Base-by-base conservation (phyloP, 768 basidiomycete species). In the Tephrocybe sp. region DNA sequence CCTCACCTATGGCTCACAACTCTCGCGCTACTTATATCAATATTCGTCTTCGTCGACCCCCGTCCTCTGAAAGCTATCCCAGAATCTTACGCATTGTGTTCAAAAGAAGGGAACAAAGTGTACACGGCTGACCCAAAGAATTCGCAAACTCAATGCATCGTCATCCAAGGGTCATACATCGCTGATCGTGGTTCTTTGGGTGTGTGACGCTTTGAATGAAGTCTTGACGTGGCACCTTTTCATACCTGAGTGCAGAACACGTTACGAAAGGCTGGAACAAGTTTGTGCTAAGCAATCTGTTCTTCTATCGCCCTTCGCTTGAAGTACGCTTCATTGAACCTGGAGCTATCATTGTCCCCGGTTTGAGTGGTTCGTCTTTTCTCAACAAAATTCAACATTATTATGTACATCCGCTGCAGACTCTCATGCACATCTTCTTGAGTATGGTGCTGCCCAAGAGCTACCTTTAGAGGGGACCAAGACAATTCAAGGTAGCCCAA, bases 391-490 rank as follows among this genome's bases (percentile, higher is more conserved):
- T 39, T 52, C 16, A 26, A 32, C 39, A 40, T 51, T 10, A 35
- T 30, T 17, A 48, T 51, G 41, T 51, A 39, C 41, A 34, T 34
- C 3, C 1, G 8, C 48, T 32, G n/a, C 57, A 87, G 89, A 92
- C 67, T 86, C 89, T 3, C 89, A 92, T 67, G 84, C 74, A 0
- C 89, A 92, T 60, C 79, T 88, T 31, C 72, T 92, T 2, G 87
- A 89, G 65, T 89, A 90, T 60, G 90, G 90, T 11, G 83, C 83
- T 17, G 77, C 75, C 26, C 74, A 76, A 40, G 73, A 81, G 50
- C 74, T 91, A 36, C 78, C 84, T 41, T 72, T 93, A 5, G 83
- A 82, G 63, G 81, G 82, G 35, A 78, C 83, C 2, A 71, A 69
- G 38, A 81, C 79, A 3, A 72, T 84, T 19, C 64, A 75, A 74